These are phyloP conservation scores for Dryas integrifolia DNA, from an alignment of 331 rosid genomes.

Conservation along the genomic window DNA sequence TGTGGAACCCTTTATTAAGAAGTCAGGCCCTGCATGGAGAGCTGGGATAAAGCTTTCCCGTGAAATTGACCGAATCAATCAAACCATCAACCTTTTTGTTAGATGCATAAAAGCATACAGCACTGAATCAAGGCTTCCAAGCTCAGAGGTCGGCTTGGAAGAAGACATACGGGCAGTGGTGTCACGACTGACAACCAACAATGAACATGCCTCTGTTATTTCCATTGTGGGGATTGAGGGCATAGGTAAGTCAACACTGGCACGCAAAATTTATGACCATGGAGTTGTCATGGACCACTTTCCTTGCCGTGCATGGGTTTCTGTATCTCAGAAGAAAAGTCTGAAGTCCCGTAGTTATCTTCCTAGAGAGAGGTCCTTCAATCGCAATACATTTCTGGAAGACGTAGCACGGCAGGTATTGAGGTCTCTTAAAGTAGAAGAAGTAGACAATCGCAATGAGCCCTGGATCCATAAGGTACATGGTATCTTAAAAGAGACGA, in stretches of 20 bases:
- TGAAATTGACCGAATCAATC: conserved; percentile 1
- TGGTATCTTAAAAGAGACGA: conserved; percentile 6
- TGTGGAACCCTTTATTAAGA: neutral
- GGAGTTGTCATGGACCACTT: conserved; percentile 6
- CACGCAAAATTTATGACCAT: conserved; percentile 27
- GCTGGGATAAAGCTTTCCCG: neutral
- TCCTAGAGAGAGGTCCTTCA: too few relatives aligned
- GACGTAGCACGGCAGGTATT: neutral
- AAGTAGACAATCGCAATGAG: neutral
- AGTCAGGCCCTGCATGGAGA: neutral
- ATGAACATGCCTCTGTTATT: neutral
- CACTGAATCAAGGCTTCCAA: conserved; percentile 19
- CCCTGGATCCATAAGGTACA: neutral
- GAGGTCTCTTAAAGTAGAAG: neutral
- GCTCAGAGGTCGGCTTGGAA: conserved; percentile 23
- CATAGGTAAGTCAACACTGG: conserved; percentile 44
- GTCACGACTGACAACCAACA: neutral
- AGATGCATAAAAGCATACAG: conserved; percentile 5
- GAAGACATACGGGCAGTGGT: conserved; percentile 24
- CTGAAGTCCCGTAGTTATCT: too few relatives aligned
- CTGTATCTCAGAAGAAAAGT: neutral
- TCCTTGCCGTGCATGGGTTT: conserved; percentile 25
- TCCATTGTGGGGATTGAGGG: conserved; percentile 40
- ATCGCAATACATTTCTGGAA: neutral
- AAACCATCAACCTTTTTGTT: neutral